Evolutionary conservation across 179 eudicot genomes (phyloP).

Genomic region (Heliamphora pulchella): DNA sequence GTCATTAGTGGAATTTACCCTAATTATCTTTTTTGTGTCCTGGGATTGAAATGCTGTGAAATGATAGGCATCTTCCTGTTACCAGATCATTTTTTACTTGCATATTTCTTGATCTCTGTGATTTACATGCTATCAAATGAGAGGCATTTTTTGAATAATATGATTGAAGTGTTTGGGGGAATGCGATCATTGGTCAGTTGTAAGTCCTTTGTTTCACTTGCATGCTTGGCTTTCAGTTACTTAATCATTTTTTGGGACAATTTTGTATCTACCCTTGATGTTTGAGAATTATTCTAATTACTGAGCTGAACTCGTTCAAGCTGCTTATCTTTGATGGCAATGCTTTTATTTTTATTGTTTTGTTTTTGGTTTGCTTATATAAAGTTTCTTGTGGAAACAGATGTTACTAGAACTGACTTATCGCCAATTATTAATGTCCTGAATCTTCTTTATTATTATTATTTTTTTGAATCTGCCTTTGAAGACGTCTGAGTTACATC

Average conservation of each 20-base stretch:
- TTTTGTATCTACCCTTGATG: neutral
- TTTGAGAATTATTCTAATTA: neutral
- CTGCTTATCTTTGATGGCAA: neutral
- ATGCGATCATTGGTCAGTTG: neutral
- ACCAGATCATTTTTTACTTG: neutral
- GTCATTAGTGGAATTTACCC: too few species aligned
- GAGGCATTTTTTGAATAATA: neutral
- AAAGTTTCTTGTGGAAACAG: constrained; percentile 11
- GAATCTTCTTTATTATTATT: neutral
- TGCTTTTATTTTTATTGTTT: too few species aligned
- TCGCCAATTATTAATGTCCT: neutral
- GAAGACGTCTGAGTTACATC: neutral
- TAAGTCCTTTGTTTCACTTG: neutral
- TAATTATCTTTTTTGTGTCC: neutral
- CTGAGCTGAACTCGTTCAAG: neutral
- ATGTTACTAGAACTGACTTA: neutral
- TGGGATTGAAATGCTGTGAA: neutral
- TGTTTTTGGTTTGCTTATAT: neutral
- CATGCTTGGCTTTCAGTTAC: neutral
- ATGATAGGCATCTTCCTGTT: too few species aligned
- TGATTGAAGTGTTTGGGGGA: neutral
- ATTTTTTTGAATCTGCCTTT: neutral
- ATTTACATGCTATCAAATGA: neutral
- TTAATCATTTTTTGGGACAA: neutral
- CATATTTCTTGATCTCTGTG: neutral